Conservation (phyloP, 2,329 filamentous ascomycete genomes). For the Trichoderma sp. region DNA sequence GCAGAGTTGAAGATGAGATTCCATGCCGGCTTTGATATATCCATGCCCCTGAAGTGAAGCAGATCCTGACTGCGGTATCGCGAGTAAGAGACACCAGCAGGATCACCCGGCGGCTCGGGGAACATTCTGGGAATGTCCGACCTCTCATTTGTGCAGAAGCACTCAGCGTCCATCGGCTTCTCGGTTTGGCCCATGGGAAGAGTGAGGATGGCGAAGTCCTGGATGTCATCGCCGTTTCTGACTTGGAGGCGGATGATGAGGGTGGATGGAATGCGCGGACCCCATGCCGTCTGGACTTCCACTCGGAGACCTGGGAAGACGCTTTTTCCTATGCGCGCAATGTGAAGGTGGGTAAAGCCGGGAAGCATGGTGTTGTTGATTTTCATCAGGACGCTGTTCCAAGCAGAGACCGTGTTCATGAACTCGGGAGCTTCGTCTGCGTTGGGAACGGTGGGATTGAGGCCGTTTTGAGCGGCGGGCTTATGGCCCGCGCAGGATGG, state of each 20-base stretch:
- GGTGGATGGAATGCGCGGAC: background rate
- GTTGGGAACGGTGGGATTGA: too few relatives aligned
- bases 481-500: background rate
- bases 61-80: background rate
- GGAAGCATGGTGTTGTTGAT: background rate
- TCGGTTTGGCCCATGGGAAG: background rate
- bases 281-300: slow-evolving; percentile 2
- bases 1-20: background rate
- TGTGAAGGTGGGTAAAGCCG: background rate
- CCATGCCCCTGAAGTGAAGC: background rate
- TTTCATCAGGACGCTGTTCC: background rate
- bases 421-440: background rate
- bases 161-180: background rate
- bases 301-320: slow-evolving; percentile 8
- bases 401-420: background rate
- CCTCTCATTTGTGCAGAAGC: background rate
- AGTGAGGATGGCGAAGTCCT: background rate
- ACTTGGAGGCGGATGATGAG: background rate
- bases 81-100: background rate
- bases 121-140: background rate
- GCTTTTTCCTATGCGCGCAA: background rate
- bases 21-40: background rate
- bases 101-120: background rate
- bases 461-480: too few relatives aligned
- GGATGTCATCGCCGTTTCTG: background rate